Evolutionary conservation across 2,329 filamentous ascomycete genomes (phyloP), one percentile per base, ranked within the genome.

Genomic region (Sphaerulina vaccinii): DNA sequence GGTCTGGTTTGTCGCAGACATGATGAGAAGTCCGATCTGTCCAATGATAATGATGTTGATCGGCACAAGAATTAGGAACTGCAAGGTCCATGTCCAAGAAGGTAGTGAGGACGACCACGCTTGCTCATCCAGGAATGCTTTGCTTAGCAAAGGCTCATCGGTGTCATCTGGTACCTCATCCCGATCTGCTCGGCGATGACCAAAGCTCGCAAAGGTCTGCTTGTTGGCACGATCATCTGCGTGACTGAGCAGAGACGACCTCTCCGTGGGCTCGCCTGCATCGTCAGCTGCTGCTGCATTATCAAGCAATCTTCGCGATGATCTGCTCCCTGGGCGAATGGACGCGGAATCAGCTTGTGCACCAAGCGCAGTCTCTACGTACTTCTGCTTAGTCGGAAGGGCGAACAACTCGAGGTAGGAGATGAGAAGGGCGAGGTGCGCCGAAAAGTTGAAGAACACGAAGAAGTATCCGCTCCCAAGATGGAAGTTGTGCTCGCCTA

Each of bases 1-100:
- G 0, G 90, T 96, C 71, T 96, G 91, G 52, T 85, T 78, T 16
- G 90, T 76, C 1, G 88, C 83, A 27, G 85, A 81, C 3, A 85
- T 88, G 13, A 89, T 68, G 10, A 92, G 73, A 3, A 97, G 77
- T 1, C 81, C 86, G 21, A 91, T 77, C 65, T 95, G 90, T 1
- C 85, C 88, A 13, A 88, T 72, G 16, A 97, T 69, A 54, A 93
- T 85, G 39, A 96, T 75, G 41, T 85, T 82, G 46, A 96, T 81
- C 0, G 91, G 90, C 0, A 83, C 87, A 8, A 95, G 74, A 13
- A 96, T 67, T 3, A 97, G 74, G 58, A 96, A 86, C 64, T 99
- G 91, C 15, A 95, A 62, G 36, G 93, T 70, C 93, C 93, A 99
- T 15, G 87, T 84, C 87, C 87, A 96, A 38, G 79, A 82, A 1